Evolutionary conservation across 805 yeast genomes (phyloP), one percentile per base, ranked within the genome.

Genomic region (Candida silvicultrix): DNA sequence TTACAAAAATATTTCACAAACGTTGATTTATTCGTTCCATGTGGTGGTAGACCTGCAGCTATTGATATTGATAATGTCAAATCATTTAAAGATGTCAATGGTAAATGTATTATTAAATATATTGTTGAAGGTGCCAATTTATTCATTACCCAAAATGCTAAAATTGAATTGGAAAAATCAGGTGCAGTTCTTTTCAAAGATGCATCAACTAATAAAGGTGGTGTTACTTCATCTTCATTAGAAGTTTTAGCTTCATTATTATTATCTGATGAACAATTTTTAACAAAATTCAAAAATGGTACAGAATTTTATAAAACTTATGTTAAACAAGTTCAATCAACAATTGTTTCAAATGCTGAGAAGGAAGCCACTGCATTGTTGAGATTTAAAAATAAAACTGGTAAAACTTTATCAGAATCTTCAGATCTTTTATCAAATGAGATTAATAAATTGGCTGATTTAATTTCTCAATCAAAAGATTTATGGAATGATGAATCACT

Each of bases 11-110:
- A 76, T 50, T 80, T 79, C 58, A 76, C 78, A 40, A 75, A 76
- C 29, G 74, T 89, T 50, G 89, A 89, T 58, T 71, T 92, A 61
- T 90, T 94, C 68, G 97, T 90, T 38, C 99, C 99, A 48, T 92
- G 99, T 69, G 99, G 99, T 67, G 99, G 99, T 56, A 85, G 99
- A 69, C 99, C 99, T 49, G 92, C 87, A 57, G 95, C 98, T 19
- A 82, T 92, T 64, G 95, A 90, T 65, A 80, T 90, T 52, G 83
- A 81, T 65, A 94, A 86, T 59, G 94, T 90, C 48, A 70, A 73
- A 51, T 69, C 69, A 45, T 78, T 89, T 57, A 78, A 94, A 55
- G 88, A 85, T 65, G 73, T 71, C 37, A 80, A 80, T 28, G 95
- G 94, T 47, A 83, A 84, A 66, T 66, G 86, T 19, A 71, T 78